phyloP scores from a whole-genome alignment of 2,329 filamentous ascomycete species.

The Pestalotiopsis sp. region DNA sequence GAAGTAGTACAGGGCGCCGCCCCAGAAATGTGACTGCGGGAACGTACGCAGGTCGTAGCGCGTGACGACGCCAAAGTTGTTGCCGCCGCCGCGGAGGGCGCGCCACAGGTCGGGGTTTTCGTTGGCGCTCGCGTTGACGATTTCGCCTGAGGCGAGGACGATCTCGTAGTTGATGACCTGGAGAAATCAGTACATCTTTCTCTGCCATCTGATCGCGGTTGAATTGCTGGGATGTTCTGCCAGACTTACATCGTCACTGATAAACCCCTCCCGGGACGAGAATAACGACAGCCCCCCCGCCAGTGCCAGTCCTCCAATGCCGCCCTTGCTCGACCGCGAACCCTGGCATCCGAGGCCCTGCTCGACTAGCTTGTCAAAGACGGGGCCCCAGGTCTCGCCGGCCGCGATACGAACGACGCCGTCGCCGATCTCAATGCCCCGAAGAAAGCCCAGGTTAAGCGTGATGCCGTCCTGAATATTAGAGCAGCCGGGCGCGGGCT shows the following conservation, averaged over 20 bases:
- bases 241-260: background rate
- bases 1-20: background rate
- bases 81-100: background rate
- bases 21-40: background rate
- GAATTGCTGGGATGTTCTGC: too few relatives aligned
- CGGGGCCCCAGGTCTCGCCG: background rate
- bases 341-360: background rate
- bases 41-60: background rate
- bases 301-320: background rate
- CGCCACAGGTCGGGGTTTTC: background rate
- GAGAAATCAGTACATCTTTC: too few relatives aligned
- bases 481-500: background rate
- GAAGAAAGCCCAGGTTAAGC: background rate
- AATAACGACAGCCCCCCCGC: background rate
- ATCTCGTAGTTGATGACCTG: slow-evolving; percentile 1
- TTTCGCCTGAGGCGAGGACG: background rate
- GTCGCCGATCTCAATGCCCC: background rate
- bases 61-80: slow-evolving; percentile 4
- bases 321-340: background rate
- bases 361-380: background rate
- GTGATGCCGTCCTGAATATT: background rate
- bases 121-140: background rate
- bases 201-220: too few relatives aligned
- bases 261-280: background rate
- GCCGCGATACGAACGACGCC: background rate